Percentiles rank a stretch among this genome's conserved stretches.
Evolutionary conservation across 1,284 basidiomycete species (phyloP).

Genomic region (Ustilago vetiveriae): DNA sequence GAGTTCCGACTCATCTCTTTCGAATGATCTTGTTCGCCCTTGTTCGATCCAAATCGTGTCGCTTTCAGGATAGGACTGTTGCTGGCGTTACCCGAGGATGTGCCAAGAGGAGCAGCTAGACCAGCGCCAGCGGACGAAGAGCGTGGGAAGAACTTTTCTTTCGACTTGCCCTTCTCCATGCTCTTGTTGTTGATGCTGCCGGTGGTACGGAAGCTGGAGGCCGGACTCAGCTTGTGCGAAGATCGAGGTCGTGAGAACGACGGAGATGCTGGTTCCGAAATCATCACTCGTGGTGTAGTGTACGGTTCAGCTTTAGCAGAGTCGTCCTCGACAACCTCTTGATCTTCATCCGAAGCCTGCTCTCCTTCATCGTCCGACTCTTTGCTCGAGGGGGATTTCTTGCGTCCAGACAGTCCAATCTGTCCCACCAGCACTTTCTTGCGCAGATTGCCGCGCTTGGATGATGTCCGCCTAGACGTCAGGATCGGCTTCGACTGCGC

Average conservation of each 20-base stretch:
- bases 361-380: constrained; percentile 13
- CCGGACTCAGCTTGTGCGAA: constrained; percentile 17
- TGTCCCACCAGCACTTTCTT: constrained; percentile 45
- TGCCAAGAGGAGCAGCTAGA: constrained; percentile 13
- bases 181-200: constrained; percentile 15
- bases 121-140: constrained; percentile 45
- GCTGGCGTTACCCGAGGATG: constrained; percentile 14
- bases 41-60: constrained; percentile 7
- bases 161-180: constrained; percentile 15
- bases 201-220: constrained; percentile 16
- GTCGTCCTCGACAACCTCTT: constrained; percentile 12
- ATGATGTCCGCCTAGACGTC: constrained; percentile 2
- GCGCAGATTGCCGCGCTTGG: constrained; percentile 31
- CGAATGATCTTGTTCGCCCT: constrained; percentile 3
- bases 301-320: constrained; percentile 1
- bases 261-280: constrained; percentile 34
- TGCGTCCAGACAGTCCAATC: constrained; percentile 33
- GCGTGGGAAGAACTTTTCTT: constrained; percentile 44
- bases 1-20: constrained; percentile 4
- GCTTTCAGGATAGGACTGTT: constrained; percentile 27
- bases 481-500: not conserved
- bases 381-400: constrained; percentile 2
- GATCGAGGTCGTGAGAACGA: constrained; percentile 4
- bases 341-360: not conserved
- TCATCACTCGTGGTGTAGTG: constrained; percentile 34